Evolutionary conservation across 495 filamentous ascomycete species (phyloP).

Genomic region (Podospora fimiseda): DNA sequence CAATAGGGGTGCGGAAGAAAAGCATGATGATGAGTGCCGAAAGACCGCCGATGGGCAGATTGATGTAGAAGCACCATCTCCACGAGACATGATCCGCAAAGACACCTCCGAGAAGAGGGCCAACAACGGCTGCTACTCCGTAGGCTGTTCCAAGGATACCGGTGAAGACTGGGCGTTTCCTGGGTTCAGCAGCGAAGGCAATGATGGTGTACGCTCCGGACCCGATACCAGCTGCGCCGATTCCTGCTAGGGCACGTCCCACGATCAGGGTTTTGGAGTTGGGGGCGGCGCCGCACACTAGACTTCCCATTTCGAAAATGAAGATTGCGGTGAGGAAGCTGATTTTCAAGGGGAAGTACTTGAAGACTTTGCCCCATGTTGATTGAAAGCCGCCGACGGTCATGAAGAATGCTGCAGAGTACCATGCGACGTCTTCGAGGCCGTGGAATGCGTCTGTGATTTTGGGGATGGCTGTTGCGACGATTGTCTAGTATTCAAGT

Average conservation of each 20-base stretch:
- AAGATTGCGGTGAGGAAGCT: conserved; percentile 37
- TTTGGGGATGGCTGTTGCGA: conserved; percentile 4
- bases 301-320: conserved; percentile 49
- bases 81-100: conserved; percentile 30
- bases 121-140: conserved; percentile 39
- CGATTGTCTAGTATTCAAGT: conserved; percentile 2
- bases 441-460: conserved; percentile 5
- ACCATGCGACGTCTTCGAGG: conserved; percentile 37
- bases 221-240: conserved; percentile 41
- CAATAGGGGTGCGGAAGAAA: conserved; percentile 27
- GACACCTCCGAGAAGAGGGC: conserved; percentile 26
- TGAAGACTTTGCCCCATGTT: conserved; percentile 35
- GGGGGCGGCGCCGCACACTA: conserved; percentile 51
- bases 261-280: conserved; percentile 49
- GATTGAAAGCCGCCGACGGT: conserved; percentile 41
- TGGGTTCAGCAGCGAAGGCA: conserved; percentile 35
- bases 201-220: conserved; percentile 40
- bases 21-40: conserved; percentile 53
- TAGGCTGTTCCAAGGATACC: conserved; percentile 43
- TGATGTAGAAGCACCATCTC: conserved; percentile 80
- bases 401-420: conserved; percentile 46
- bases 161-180: conserved; percentile 42
- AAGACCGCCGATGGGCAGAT: conserved; percentile 60
- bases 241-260: conserved; percentile 52
- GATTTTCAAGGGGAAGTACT: conserved; percentile 38